Base-by-base conservation (phyloP, 495 filamentous ascomycete genomes). In the Penicillium soppii region DNA sequence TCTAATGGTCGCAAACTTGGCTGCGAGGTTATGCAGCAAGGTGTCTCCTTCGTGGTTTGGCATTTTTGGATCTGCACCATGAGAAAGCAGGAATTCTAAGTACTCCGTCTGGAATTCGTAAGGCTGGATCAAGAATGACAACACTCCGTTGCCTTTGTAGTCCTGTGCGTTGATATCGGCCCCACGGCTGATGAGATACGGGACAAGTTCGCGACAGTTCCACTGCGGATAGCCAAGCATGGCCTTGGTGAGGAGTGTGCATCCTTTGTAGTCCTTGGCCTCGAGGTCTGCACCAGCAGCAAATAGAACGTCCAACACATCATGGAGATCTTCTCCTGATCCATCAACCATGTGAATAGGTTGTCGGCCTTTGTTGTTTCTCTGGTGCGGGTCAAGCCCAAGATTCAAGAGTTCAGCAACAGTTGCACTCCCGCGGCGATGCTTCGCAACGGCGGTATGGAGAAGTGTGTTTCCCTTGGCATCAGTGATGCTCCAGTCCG, bases 121-220 rank as follows among this genome's bases (percentile, higher is more conserved):
- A 2, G 45, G 39, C 3, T 37, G 6, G 5, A 53, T 21, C 32
- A 57, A 33, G 48, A 60, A 44, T 7, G 54, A 53, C 8, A 64
- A 35, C 9, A 48, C 38, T 3, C 50, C 42, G 22, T 62, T 61
- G 3, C 63, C 63, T 40, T 57, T 46, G 26, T 57, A 54, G 29
- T 66, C 63, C 41, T 43, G 54, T 9, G 57, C 48, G 16, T 58
- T 56, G 21, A 63, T 39, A 41, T 58, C 45, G 5, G 57, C 57
- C 13, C 63, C 63, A 1, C 43, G 41, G 7, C 33, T 43, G 17
- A 57, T 43, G 2, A 62, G 29, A 7, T 8, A 20, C 5, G 40
- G 30, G 12, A 59, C 17, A 17, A 59, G 13, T 5, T 46, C 42
- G n/a, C 38, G 29, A 20, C 19, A 47, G n/a, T 51, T 30, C 32